phyloP scores from a whole-genome alignment of 169 alveolate species.

The Eimeria maxima region DNA sequence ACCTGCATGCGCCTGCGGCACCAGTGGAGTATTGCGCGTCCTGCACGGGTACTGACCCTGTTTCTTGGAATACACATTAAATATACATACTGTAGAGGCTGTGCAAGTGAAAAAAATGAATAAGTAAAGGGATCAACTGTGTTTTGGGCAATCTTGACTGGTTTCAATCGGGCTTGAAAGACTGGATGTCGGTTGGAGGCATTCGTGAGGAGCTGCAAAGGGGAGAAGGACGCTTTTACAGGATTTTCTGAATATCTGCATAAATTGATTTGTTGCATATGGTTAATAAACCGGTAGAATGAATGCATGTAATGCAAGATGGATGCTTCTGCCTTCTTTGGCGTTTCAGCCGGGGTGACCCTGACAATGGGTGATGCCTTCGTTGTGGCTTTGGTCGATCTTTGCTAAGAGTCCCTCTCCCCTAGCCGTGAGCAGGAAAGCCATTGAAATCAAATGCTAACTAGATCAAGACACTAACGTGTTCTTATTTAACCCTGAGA shows the following conservation, averaged over 20 bases:
- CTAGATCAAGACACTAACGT: too few species aligned
- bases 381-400: neutral
- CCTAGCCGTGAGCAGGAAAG: neutral
- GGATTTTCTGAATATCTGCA: neutral
- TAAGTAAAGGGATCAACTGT: neutral
- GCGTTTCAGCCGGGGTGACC: conserved; percentile 4
- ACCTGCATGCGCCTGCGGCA: conserved; percentile 35
- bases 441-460: too few species aligned
- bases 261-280: neutral
- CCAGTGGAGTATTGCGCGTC: neutral
- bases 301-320: neutral
- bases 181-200: neutral
- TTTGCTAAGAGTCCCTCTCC: neutral
- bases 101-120: neutral
- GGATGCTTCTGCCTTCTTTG: neutral
- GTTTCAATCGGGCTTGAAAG: neutral
- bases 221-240: neutral
- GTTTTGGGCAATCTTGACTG: neutral
- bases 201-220: neutral
- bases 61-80: neutral
- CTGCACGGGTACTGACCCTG: neutral
- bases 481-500: neutral
- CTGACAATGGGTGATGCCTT: neutral
- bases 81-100: neutral
- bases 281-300: neutral